Base-by-base conservation (phyloP, 352 stramenopile genomes). In the Globisporangium ultimum region DNA sequence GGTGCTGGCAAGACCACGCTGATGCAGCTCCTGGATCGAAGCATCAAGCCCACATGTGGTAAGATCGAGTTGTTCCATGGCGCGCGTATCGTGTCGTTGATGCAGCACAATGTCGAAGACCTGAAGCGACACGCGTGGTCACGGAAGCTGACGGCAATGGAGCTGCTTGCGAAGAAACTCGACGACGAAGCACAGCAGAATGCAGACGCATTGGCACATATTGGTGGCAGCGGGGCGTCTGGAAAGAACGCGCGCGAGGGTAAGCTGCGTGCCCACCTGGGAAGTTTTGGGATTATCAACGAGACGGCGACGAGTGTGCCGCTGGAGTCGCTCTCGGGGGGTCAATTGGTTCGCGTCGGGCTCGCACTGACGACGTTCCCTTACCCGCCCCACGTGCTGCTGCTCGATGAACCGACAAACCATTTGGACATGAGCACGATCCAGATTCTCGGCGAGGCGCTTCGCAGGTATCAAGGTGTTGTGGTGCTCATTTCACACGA, bases 351-450 rank as follows among this genome's bases (percentile, higher is more conserved):
- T 12, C 73, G 76, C 5, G 70, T 79, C 6, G 73, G 73, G 3
- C 48, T 89, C 11, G 76, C 76, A 11, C 78, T 56, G 53, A 63
- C 79, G 20, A 89, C 74, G 38, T 83, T 77, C 32, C 91, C 91
- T 14, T 89, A 98, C 60, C 65, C 97, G 0, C 90, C 90, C 7
- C 96, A 98, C 62, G 70, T 97, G 21, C 70, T 97, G 34, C 68
- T 98, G 15, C 74, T 98, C 20, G 90, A 97, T 76, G 91, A 98
- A 53, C 91, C 93, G 10, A 98, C 91, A 18, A 97, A 95, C 56
- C 83, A 93, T 63, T 84, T 97, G 55, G 93, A 98, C 70, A 97
- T 98, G 87, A 77, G 71, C 58, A 88, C 80, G 43, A 90, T 96
- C 48, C 72, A 96, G 20, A 72, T 89, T 51, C 48, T 96, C 3